Evolutionary conservation across 2,329 filamentous ascomycete species (phyloP), one percentile per base, ranked within the genome.

Genomic region (Harringtonia lauricola): DNA sequence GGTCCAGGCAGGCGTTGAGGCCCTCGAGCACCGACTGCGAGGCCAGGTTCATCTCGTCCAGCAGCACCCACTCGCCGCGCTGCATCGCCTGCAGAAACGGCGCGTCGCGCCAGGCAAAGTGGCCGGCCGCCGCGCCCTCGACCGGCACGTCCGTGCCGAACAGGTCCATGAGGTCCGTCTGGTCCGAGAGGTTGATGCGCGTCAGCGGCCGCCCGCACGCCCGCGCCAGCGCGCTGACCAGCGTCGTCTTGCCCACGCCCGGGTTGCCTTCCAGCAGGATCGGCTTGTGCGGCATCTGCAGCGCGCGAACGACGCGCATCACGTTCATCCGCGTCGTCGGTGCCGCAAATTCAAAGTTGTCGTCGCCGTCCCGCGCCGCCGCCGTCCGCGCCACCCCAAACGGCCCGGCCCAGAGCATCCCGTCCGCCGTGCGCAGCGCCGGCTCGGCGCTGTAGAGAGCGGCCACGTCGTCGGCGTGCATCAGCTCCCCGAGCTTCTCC

Each of bases 1-100:
- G 94, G 61, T 98, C 92, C 26, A 98, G 73, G 65, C 92, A 96
- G 19, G 92, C 90, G 53, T 98, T 98, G 28, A 98, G 68, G 49
- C 92, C 94, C 65, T 98, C 92, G 1, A 98, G 74, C 2, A 98
- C 89, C 5, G 90, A 94, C 59, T 98, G 92, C 0, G 90, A 96
- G 2, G 94, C 92, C 50, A 98, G 66, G 55, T 98, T 98, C 92
- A 98, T 98, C 67, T 98, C 92, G 57, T 98, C 92, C 0, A 98
- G 72, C 24, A 98, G 69, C 12, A 98, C 92, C 92, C 92, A 98
- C 54, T 94, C 86, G 24, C 92, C 92, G 46, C 79, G 84, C 58
- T 96, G 92, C 90, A 98, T 96, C 0, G 92, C 92, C 58, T 87
- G 85, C 18, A 98, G 68, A 58, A 98, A 96, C 1, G 92, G 89